Evolutionary conservation across 2,329 filamentous ascomycete species (phyloP), one percentile per base, ranked within the genome.

Genomic region (Pseudovirgaria hyperparasitica): DNA sequence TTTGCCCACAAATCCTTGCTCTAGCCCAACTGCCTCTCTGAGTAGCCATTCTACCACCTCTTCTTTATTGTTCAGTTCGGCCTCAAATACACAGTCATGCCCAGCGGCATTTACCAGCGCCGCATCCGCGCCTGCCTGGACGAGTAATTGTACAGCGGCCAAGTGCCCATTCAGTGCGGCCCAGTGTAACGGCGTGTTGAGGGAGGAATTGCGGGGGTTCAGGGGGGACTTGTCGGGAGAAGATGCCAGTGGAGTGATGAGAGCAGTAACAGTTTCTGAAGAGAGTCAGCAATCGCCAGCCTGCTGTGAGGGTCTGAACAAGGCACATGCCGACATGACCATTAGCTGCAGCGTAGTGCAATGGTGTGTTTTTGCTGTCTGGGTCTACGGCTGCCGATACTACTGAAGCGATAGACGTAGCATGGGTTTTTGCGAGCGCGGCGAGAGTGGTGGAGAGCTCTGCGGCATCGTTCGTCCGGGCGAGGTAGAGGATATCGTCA

Each of bases 341-440:
- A 50, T 98, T 98, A 15, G 82, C 90, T 14, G 82, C 76, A 6
- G 86, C 84, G 72, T 92, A 94, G 57, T 98, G 90, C 46, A 96
- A 55, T 24, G 73, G 63, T 28, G 77, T 79, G 37, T 85, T 92
- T 30, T 82, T 80, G 37, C 76, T 81, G 39, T 76, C 70, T 22
- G 72, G 65, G 48, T 93, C 85, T 38, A 74, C 72, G 14, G 80
- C 79, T 9, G 71, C 70, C 26, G 67, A 54, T 24, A 94, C 54
- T 32, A 93, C 66, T 23, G 42, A 42, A 30, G 76, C 68, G n/a
- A 70, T 65, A 0, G 70, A 54, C 26, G 63, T 64, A 31, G 60
- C 64, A 48, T 84, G 72, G 31, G 76, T 67, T 38, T 67, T 57
- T 16, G 72, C 64, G 12, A 92, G 55, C 15, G 63, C 60, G 9